Conservation (phyloP, 495 filamentous ascomycete species). For the Penicillium cataractarum region DNA sequence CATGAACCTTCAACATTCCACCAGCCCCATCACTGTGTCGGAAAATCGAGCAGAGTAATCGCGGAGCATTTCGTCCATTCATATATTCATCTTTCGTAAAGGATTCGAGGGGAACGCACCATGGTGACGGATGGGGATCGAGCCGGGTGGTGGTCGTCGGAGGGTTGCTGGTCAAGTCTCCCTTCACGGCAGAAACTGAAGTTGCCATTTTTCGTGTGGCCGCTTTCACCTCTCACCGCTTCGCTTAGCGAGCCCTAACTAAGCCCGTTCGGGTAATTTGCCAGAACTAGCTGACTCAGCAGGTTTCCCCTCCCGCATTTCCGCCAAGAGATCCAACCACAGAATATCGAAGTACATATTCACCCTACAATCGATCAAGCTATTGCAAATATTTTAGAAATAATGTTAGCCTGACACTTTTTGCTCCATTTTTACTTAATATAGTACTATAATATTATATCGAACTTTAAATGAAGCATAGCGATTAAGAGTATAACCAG, state of each 20-base stretch:
- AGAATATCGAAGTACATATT: too few species aligned
- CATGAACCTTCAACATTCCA: constrained; percentile 21
- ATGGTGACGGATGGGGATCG: constrained; percentile 70
- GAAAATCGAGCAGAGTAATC: constrained; percentile 12
- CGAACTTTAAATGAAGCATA: too few species aligned
- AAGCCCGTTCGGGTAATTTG: constrained; percentile 29
- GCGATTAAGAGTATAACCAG: too few species aligned
- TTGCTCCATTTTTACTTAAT: too few species aligned
- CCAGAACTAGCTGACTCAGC: constrained; percentile 23
- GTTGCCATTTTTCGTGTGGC: constrained; percentile 52
- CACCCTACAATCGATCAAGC: too few species aligned
- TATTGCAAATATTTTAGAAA: too few species aligned
- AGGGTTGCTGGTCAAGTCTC: constrained; percentile 58
- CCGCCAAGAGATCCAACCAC: too few species aligned
- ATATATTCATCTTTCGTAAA: constrained; percentile 18
- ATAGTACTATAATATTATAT: too few species aligned
- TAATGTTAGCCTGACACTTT: too few species aligned
- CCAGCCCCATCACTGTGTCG: not conserved
- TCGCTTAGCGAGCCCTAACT: constrained; percentile 58
- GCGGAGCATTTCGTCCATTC: constrained; percentile 11
- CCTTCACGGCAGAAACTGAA: constrained; percentile 42
- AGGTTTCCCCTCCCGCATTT: not conserved
- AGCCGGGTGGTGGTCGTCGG: constrained; percentile 54
- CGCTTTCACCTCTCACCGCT: constrained; percentile 43
- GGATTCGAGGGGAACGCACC: constrained; percentile 51